Evolutionary conservation across 2,329 filamentous ascomycete genomes (phyloP).

Genomic region (Verticillium isaacii): DNA sequence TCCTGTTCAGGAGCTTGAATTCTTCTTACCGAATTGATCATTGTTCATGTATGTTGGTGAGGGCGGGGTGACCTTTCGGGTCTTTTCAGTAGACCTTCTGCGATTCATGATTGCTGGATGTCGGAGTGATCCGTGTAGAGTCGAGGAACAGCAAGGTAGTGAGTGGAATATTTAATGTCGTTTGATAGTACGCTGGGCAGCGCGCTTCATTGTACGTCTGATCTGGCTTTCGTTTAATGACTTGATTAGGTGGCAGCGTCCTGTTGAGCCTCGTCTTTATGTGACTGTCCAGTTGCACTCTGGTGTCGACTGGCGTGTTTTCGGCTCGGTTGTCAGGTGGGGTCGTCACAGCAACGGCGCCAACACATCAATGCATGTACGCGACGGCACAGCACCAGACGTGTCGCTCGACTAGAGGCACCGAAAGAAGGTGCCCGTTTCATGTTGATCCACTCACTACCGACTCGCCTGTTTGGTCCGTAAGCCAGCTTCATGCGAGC

Average conservation of each 20-base stretch:
- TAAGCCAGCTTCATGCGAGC: no score
- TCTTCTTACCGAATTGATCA: conserved; percentile 58
- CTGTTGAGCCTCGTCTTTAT: background rate
- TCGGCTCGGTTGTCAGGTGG: background rate
- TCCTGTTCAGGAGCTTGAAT: background rate
- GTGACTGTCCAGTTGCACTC: background rate
- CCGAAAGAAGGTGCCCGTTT: background rate
- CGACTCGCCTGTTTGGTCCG: no score
- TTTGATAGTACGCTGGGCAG: background rate
- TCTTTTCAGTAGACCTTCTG: conserved; percentile 27
- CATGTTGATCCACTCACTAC: no score
- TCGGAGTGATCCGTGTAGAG: background rate
- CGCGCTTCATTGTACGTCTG: background rate
- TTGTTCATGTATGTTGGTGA: conserved; percentile 61
- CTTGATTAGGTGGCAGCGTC: background rate
- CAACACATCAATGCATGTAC: background rate
- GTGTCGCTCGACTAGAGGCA: background rate
- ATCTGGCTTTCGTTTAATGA: background rate
- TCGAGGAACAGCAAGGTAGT: background rate
- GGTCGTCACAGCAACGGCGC: background rate
- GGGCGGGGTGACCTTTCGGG: conserved; percentile 55
- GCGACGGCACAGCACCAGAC: background rate
- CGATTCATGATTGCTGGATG: conserved; percentile 4
- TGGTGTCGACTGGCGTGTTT: background rate
- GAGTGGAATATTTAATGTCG: background rate